Base-by-base conservation (phyloP, 306 rosid genomes). In the Arachis hypogaea region DNA sequence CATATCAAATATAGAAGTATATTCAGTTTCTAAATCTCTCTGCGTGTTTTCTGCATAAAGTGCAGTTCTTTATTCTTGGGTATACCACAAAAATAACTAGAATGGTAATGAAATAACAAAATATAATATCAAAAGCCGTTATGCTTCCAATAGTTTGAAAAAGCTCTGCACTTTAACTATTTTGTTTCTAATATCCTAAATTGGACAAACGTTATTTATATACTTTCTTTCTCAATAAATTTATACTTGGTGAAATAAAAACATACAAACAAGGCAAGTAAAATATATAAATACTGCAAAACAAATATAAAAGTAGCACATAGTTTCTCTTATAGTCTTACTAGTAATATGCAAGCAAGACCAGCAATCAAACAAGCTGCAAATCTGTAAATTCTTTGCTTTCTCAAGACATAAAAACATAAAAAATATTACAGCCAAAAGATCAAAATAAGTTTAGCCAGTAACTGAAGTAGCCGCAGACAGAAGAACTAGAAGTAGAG, bases 311-410 rank as follows among this genome's bases (percentile, higher is more conserved):
- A 46, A 59, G 18, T 63, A 41, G 28, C 75, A 14, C 50, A 51
- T 30, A 28, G 68, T 62, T 63, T 51, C 59, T 64, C 93, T 81
- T 22, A 22, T 22, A 0, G 28, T 22, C 28, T 22, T 83, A 94
- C 98, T 96, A 94, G 72, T 45, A 94, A 33, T 97, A 22, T 22
- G 1, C 28, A 22, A 22, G 28, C 28, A 22, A 22, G 28, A 22
- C 28, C 28, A 22, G 28, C 91, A 40, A 88, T 5, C 76, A 87
- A 84, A 64, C 85, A 91, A 59, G 86, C 90, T 72, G 93, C 87
- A 71, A 94, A 94, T 7, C 80, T 97, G 62, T 91, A 94, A 63
- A 91, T 22, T 85, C 98, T 89, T 97, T 94, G 92, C 56, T 68
- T 38, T 78, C 60, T 81, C 69, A 79, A 84, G 74, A 80, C 46